Evolutionary conservation across 192 early-diverging fungal genomes (phyloP), one percentile per base, ranked within the genome.

Genomic region (Coemansia sp.): DNA sequence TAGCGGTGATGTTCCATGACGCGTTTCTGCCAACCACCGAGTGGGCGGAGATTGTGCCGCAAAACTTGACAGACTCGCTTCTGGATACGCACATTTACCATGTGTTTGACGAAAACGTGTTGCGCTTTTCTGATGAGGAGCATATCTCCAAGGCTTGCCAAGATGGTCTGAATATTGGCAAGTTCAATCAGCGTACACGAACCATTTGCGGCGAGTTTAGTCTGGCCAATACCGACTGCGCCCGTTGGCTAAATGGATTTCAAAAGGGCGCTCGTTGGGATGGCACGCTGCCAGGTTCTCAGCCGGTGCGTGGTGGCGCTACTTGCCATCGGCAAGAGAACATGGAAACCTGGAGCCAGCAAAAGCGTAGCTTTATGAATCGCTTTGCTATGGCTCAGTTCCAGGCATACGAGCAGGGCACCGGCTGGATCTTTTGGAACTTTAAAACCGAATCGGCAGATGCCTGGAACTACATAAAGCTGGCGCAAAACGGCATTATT

Each of bases 201-300:
- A 85, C 84, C 0, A 85, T 90, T 58, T 84, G 84, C 2, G 88
- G 88, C 30, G 88, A 90, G 49, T 90, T 83, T 41, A 85, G 85
- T n/a, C 51, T 85, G 14, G 87, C 87, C 12, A 85, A 81, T 23
- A 86, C 84, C 20, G 86, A 90, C 54, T 90, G 88, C 56, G 82
- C 84, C 5, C 80, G 79, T 7, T 88, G 82, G 73, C 60, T 89
- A 28, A 90, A 88, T 55, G 88, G 88, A 5, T 75, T 87, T 31
- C 76, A 79, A 32, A 40, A 52, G 3, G 80, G 81, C 6, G 62
- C 82, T n/a, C 74, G 84, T 8, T 88, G 83, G 74, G 85, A 90
- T 30, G 87, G 87, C 9, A 81, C 82, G 1, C 81, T 60, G n/a
- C 57, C 60, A 36, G 51, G 44, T 0, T 23, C 42, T 3, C 30